A percentile compares a stretch with the other conserved stretches of the same genome.
These are phyloP conservation scores for Tetrahymena malaccensis DNA, from an alignment of 73 alveolate species.

Conservation along the genomic window DNA sequence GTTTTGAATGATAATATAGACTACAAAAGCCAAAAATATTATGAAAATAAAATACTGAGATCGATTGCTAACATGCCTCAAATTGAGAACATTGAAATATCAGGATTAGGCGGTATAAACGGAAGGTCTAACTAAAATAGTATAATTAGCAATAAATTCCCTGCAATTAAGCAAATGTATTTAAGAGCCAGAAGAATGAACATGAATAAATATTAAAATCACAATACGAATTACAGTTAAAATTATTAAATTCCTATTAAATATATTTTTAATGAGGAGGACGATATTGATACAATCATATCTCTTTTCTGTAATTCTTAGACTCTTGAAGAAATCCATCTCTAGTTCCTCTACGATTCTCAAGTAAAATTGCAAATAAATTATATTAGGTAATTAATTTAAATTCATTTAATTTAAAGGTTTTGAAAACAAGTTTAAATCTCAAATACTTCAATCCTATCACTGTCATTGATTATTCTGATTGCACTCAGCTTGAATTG, in stretches of 20 bases:
- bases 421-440: neutral
- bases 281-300: neutral
- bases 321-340: neutral
- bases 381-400: neutral
- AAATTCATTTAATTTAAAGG: neutral
- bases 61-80: neutral
- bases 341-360: neutral
- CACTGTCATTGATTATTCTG: neutral
- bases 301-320: neutral
- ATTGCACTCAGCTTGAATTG: neutral
- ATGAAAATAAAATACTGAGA: neutral
- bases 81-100: neutral
- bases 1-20: neutral
- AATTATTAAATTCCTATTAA: neutral
- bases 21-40: neutral
- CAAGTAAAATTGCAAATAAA: neutral
- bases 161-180: neutral
- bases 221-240: neutral
- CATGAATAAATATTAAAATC: neutral
- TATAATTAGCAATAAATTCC: neutral
- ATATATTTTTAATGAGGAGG: neutral
- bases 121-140: neutral
- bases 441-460: neutral
- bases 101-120: neutral
- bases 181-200: neutral